A percentile compares a stretch with the other conserved stretches of the same genome.
Conservation (phyloP, 352 stramenopile genomes). For the Phytopythium litorale region DNA sequence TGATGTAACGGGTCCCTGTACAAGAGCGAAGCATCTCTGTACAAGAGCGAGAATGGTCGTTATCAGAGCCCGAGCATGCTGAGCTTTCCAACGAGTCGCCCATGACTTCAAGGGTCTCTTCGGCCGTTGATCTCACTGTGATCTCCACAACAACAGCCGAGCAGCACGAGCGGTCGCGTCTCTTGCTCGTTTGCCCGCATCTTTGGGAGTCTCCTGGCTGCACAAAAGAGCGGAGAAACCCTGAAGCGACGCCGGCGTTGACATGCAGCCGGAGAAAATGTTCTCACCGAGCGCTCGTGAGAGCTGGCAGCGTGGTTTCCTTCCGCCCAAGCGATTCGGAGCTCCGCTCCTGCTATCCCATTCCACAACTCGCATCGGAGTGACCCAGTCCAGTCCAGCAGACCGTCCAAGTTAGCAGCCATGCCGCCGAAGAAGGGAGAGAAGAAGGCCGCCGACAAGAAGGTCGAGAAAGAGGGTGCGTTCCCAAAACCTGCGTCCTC, state of each 20-base stretch:
- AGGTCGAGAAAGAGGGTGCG: constrained; percentile 28
- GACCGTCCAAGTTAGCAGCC: constrained; percentile 9
- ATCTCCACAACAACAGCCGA: background rate
- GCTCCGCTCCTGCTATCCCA: background rate
- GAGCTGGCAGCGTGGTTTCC: background rate
- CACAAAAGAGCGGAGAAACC: background rate
- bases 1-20: background rate
- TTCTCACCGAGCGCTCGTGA: background rate
- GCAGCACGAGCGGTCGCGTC: background rate
- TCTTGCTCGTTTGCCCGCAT: background rate
- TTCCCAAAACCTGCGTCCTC: background rate
- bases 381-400: constrained; percentile 2
- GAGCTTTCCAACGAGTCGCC: background rate
- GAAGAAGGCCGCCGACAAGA: constrained; percentile 26
- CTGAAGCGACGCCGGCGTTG: background rate
- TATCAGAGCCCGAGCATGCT: background rate
- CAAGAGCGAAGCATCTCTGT: background rate
- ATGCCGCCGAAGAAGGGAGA: constrained; percentile 27
- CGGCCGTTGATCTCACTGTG: background rate
- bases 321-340: background rate
- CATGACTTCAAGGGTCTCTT: too few relatives aligned
- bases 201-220: background rate
- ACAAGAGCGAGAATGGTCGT: background rate
- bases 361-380: constrained; percentile 7
- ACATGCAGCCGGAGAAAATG: background rate